phyloP scores from a whole-genome alignment of 2,329 filamentous ascomycete genomes.

The Lizonia empirigonia region DNA sequence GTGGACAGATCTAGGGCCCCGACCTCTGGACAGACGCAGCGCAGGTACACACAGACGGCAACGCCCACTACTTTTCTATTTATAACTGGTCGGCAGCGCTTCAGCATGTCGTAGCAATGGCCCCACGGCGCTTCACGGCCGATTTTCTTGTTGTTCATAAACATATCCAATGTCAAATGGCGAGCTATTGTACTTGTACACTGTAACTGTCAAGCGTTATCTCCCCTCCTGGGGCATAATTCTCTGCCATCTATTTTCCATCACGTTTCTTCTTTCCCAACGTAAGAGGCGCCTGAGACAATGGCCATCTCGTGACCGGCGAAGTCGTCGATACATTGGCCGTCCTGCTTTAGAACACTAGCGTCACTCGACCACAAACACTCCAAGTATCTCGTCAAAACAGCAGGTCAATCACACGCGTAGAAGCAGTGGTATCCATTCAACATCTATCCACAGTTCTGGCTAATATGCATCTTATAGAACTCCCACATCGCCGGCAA shows the following conservation, averaged over 20 bases:
- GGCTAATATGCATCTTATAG: too few relatives aligned
- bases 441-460: too few relatives aligned
- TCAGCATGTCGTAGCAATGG: constrained; percentile 2
- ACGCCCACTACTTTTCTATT: background rate
- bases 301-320: too few relatives aligned
- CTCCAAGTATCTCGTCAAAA: too few relatives aligned
- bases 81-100: constrained; percentile 10
- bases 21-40: constrained; percentile 8
- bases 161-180: constrained; percentile 13
- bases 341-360: too few relatives aligned
- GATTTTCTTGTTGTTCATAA: constrained; percentile 12
- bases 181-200: constrained; percentile 23
- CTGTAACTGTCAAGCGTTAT: constrained; percentile 19
- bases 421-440: too few relatives aligned
- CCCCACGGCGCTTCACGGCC: constrained; percentile 9
- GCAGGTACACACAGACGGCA: constrained; percentile 5
- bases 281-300: too few relatives aligned
- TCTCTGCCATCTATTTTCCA: background rate
- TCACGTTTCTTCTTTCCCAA: too few relatives aligned
- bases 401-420: too few relatives aligned
- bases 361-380: too few relatives aligned
- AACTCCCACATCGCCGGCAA: too few relatives aligned
- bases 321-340: too few relatives aligned
- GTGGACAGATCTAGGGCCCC: constrained; percentile 16
- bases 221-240: constrained; percentile 15